Conservation (phyloP, 495 filamentous ascomycete genomes). For the Pseudevernia furfuracea region DNA sequence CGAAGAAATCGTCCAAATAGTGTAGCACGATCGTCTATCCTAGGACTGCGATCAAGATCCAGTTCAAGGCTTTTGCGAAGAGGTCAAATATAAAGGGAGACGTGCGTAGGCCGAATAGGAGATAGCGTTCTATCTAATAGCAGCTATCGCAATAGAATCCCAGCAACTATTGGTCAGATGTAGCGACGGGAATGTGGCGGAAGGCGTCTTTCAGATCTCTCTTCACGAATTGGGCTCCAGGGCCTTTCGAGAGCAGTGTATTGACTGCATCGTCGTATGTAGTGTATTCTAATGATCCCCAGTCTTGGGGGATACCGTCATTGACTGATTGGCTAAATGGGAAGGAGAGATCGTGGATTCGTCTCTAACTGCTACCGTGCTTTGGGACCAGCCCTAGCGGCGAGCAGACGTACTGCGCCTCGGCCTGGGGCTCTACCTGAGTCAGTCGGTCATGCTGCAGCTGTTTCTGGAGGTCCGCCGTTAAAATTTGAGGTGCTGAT, state of each 20-base stretch:
- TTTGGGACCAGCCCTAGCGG: not conserved
- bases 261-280: not conserved
- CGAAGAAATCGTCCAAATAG: constrained; percentile 4
- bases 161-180: not conserved
- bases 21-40: not conserved
- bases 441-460: not conserved
- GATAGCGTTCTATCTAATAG: not conserved
- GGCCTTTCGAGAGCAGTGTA: not conserved
- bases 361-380: not conserved
- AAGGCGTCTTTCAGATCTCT: not conserved
- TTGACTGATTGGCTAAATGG: not conserved
- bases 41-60: not conserved
- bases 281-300: not conserved
- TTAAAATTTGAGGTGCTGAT: not conserved
- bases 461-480: not conserved
- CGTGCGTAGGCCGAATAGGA: not conserved
- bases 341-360: not conserved
- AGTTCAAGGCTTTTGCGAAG: not conserved
- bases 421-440: not conserved
- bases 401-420: not conserved
- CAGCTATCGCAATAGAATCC: not conserved
- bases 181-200: not conserved
- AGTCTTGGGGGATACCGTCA: not conserved
- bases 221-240: not conserved
- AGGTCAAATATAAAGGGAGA: not conserved